A percentile compares a stretch with the other conserved stretches of the same genome.
These are phyloP conservation scores for Leptodermis oblonga DNA, from an alignment of 257 asterid genomes.

Conservation along the genomic window DNA sequence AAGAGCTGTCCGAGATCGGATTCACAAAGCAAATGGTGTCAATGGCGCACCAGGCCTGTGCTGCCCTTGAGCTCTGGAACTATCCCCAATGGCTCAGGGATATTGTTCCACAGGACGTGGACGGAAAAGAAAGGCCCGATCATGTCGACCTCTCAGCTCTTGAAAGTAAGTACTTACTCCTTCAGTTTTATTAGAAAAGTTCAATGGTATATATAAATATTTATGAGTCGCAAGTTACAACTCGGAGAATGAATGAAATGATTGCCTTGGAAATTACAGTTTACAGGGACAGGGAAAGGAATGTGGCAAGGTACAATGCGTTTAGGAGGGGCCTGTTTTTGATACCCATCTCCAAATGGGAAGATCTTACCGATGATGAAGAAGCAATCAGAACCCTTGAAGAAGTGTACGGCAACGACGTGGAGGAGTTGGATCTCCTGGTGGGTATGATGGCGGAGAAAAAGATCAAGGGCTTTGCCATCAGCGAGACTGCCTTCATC, in stretches of 20 bases:
- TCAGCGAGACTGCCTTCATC: constrained; percentile 59
- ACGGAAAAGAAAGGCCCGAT: constrained; percentile 47
- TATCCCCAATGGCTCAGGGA: constrained; percentile 58
- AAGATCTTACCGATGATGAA: constrained; percentile 48
- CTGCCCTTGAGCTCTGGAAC: constrained; percentile 63
- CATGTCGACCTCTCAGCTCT: constrained; percentile 53
- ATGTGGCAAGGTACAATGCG: constrained; percentile 54
- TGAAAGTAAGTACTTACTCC: constrained; percentile 56
- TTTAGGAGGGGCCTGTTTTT: constrained; percentile 42
- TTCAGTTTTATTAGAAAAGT: too few species aligned
- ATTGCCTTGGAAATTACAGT: constrained; percentile 30
- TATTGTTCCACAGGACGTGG: constrained; percentile 35
- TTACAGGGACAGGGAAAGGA: constrained; percentile 64
- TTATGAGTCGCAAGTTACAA: too few species aligned
- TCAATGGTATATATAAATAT: too few species aligned
- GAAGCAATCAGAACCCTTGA: constrained; percentile 38
- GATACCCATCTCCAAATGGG: constrained; percentile 69
- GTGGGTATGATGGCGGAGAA: constrained; percentile 63
- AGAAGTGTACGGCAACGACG: constrained; percentile 47
- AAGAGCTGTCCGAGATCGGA: constrained; percentile 39
- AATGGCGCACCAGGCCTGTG: constrained; percentile 72
- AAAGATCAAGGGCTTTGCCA: constrained; percentile 61
- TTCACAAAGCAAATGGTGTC: constrained; percentile 56
- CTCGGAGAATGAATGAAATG: too few species aligned
- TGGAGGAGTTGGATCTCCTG: constrained; percentile 50